Base-by-base conservation (phyloP, 2,329 filamentous ascomycete species). In the Aspergillus fijiensis region DNA sequence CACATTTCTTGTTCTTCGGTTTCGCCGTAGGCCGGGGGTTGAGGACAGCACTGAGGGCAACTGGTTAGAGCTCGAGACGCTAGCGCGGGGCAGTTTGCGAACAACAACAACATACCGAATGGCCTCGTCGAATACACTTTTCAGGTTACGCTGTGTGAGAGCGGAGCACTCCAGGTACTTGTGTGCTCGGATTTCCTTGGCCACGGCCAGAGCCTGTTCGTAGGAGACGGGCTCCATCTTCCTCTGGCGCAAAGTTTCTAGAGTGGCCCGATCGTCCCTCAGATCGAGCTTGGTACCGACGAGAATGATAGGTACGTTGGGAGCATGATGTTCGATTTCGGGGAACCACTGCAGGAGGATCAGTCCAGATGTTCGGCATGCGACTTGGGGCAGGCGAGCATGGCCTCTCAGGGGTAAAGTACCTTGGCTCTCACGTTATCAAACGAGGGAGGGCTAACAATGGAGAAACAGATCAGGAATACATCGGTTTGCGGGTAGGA, bases 371-470 rank as follows among this genome's bases (percentile, higher is more conserved):
- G 16, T 7, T 21, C 19, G 33, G n/a, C 7, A 16, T n/a, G 27
- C 27, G 14, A 23, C n/a, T n/a, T n/a, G 14, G 21, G 14, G 23
- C 23, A 25, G 33, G 31, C 39, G 31, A 19, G 10, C 11, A 31
- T 29, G 4, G 45, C n/a, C n/a, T 19, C 42, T 48, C 33, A 29
- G 42, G 57, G 62, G 19, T 39, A 42, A 72, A 83, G 67, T 82
- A 96, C 93, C 89, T 98, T 99, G 63, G 93, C 93, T 81, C 92
- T 95, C 76, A 99, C 94, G 87, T 99, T 99, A 80, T 98, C 95
- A 74, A 97, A 98, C 33, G 94, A 97, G 23, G 95, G 92, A 52
- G 94, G 94, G 87, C 91, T 96, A 79, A 97, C 93, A 74, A 98
- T 96, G 67, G 93, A 97, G 81, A 98, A 98, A 81, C 94, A 98